A percentile compares a stretch with the other conserved stretches of the same genome.
Conservation (phyloP, 2,329 filamentous ascomycete species). For the Colletotrichum tropicicola region DNA sequence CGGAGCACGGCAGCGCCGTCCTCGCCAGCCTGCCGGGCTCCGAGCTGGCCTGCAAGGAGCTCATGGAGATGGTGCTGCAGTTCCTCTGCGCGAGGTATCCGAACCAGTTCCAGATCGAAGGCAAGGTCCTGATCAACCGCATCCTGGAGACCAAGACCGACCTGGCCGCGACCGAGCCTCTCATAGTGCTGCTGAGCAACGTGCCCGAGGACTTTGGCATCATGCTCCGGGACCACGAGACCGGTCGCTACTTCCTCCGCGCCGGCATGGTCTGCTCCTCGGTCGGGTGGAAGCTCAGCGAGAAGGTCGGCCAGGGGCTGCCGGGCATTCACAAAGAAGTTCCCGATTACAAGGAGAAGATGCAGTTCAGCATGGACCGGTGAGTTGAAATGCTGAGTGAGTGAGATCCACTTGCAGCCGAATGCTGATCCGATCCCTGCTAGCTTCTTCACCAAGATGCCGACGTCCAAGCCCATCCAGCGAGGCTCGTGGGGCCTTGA, state of each 20-base stretch:
- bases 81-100: constrained; percentile 84
- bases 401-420: not conserved
- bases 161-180: constrained; percentile 68
- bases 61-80: constrained; percentile 87
- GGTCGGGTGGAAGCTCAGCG: constrained; percentile 80
- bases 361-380: constrained; percentile 88
- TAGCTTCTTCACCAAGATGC: constrained; percentile 84
- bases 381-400: constrained; percentile 45
- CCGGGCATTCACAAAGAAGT: constrained; percentile 78
- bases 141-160: constrained; percentile 72
- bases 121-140: constrained; percentile 70
- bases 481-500: constrained; percentile 87
- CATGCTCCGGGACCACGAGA: constrained; percentile 74
- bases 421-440: not conserved
- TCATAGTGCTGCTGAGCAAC: constrained; percentile 78
- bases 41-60: constrained; percentile 82
- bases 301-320: constrained; percentile 77
- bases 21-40: constrained; percentile 77
- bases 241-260: constrained; percentile 78
- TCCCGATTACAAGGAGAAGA: constrained; percentile 87
- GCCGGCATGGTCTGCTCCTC: constrained; percentile 82
- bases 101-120: constrained; percentile 72
- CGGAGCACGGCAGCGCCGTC: constrained; percentile 69
- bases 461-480: constrained; percentile 79
- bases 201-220: constrained; percentile 87